A percentile compares a stretch with the other conserved stretches of the same genome.
Conservation (phyloP, 352 stramenopile genomes). For the Thalassiosira mediterranea region DNA sequence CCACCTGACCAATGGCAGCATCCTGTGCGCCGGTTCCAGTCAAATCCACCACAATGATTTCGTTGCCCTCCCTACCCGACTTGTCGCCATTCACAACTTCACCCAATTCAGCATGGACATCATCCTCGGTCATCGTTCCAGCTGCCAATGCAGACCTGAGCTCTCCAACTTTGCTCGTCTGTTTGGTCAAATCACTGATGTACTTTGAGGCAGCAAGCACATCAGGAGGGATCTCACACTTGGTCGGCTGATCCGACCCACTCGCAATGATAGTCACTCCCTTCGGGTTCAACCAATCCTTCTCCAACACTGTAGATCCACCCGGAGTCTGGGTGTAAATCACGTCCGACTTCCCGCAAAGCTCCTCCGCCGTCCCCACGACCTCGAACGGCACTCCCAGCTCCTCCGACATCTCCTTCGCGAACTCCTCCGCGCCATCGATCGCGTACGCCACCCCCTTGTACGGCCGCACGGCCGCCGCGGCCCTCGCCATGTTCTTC, state of each 20-base stretch:
- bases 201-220: slow-evolving; percentile 82
- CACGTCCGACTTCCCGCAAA: slow-evolving; percentile 78
- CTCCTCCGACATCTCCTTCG: slow-evolving; percentile 78
- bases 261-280: slow-evolving; percentile 87
- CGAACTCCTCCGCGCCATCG: slow-evolving; percentile 77
- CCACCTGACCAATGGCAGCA: slow-evolving; percentile 84
- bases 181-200: slow-evolving; percentile 82
- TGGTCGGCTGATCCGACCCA: slow-evolving; percentile 86
- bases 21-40: slow-evolving; percentile 88
- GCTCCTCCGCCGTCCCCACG: slow-evolving; percentile 70
- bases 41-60: slow-evolving; percentile 88
- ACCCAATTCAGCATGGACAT: slow-evolving; percentile 86
- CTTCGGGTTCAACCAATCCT: slow-evolving; percentile 78
- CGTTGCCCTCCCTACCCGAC: slow-evolving; percentile 81
- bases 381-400: slow-evolving; percentile 81
- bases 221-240: slow-evolving; percentile 86
- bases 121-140: slow-evolving; percentile 84
- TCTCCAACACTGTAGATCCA: slow-evolving; percentile 75
- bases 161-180: slow-evolving; percentile 85
- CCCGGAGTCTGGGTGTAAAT: slow-evolving; percentile 87
- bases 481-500: slow-evolving; percentile 83
- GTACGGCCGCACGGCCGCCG: slow-evolving; percentile 73
- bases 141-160: slow-evolving; percentile 79
- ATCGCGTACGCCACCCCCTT: slow-evolving; percentile 80
- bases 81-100: slow-evolving; percentile 87